phyloP scores from a whole-genome alignment of 2,329 filamentous ascomycete genomes.

The Fusarium penzigii region DNA sequence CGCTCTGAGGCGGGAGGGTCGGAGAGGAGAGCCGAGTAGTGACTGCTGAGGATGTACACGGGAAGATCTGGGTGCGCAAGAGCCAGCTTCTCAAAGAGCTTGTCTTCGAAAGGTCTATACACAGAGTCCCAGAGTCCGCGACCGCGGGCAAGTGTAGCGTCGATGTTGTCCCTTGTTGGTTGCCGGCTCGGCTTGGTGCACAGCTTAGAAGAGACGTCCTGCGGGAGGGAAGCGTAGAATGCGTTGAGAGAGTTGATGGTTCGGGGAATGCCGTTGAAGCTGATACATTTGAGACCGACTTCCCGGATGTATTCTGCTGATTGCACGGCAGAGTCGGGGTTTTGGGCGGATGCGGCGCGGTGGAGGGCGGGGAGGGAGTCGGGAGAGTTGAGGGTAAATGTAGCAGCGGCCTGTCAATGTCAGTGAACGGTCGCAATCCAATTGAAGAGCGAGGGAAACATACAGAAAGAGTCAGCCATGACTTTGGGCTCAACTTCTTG shows the following conservation, averaged over 20 bases:
- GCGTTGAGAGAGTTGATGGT: slow-evolving; percentile 80
- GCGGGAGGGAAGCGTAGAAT: slow-evolving; percentile 65
- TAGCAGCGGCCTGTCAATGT: slow-evolving; percentile 66
- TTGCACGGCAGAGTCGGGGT: slow-evolving; percentile 35
- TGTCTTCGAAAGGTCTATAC: slow-evolving; percentile 72
- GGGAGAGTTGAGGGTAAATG: slow-evolving; percentile 84
- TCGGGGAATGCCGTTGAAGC: slow-evolving; percentile 80
- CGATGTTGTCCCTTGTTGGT: slow-evolving; percentile 54
- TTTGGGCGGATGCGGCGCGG: slow-evolving; percentile 43
- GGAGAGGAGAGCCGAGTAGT: slow-evolving; percentile 73
- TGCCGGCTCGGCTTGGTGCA: slow-evolving; percentile 57
- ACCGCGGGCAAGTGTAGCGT: slow-evolving; percentile 58
- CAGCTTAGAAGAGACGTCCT: slow-evolving; percentile 53
- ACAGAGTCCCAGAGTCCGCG: slow-evolving; percentile 72
- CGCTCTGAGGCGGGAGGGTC: slow-evolving; percentile 56
- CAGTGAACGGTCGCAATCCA: not conserved
- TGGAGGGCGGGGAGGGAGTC: slow-evolving; percentile 69
- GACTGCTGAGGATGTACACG: slow-evolving; percentile 72
- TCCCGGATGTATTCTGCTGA: slow-evolving; percentile 74
- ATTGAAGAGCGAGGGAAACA: slow-evolving; percentile 5
- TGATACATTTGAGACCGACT: slow-evolving; percentile 74
- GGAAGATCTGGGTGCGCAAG: slow-evolving; percentile 80
- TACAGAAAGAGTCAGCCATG: slow-evolving; percentile 69
- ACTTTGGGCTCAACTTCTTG: slow-evolving; percentile 62
- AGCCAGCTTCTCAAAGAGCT: slow-evolving; percentile 70